Conservation (phyloP, 1,284 basidiomycete species). For the Cutaneotrichosporon sp. region DNA sequence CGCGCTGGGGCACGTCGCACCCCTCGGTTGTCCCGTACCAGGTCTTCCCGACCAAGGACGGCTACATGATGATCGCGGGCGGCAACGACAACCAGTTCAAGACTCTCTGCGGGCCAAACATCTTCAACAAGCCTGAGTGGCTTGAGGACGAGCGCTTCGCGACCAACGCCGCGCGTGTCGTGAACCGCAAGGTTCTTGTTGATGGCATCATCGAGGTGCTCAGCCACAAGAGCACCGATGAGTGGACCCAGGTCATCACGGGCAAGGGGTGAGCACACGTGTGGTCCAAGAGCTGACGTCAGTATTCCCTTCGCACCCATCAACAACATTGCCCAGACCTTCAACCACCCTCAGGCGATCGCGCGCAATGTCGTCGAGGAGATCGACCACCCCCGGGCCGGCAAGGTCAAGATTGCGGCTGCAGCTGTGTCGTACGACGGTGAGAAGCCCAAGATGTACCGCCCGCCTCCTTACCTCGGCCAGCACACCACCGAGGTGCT, state of each 20-base stretch:
- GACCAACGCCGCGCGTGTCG: constrained; percentile 73
- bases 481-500: constrained; percentile 80
- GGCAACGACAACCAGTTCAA: constrained; percentile 83
- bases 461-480: constrained; percentile 78
- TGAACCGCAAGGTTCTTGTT: constrained; percentile 72
- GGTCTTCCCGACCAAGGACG: constrained; percentile 82
- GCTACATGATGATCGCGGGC: constrained; percentile 90
- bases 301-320: constrained; percentile 86
- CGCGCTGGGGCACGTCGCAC: constrained; percentile 87
- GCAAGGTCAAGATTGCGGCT: constrained; percentile 79
- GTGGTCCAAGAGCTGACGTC: constrained; percentile 5
- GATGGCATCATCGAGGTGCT: constrained; percentile 67
- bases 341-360: constrained; percentile 82
- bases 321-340: constrained; percentile 86
- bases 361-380: constrained; percentile 64
- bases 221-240: constrained; percentile 60
- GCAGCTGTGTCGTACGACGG: constrained; percentile 88
- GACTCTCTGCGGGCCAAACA: constrained; percentile 42
- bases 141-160: constrained; percentile 59
- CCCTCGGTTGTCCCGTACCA: constrained; percentile 87
- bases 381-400: constrained; percentile 73
- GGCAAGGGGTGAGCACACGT: constrained; percentile 66
- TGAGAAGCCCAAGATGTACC: constrained; percentile 62
- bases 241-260: constrained; percentile 72
- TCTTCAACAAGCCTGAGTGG: constrained; percentile 48